Percentiles rank a stretch among this genome's conserved stretches.
phyloP scores from a whole-genome alignment of 176 grass and related monocot genomes.

The Pontederia crassipes region DNA sequence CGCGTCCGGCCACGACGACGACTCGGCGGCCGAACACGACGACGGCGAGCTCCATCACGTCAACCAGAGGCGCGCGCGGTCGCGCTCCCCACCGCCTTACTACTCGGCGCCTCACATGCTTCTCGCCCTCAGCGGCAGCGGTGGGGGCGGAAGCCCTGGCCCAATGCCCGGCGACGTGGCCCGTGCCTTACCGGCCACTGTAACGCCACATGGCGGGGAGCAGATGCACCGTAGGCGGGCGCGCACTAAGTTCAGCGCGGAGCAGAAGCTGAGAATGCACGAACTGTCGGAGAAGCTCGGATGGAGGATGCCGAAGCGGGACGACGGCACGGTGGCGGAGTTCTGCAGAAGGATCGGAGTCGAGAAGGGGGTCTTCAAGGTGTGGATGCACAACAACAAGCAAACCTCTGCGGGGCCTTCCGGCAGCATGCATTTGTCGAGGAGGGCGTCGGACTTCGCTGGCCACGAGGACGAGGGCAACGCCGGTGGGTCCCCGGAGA shows the following conservation, averaged over 20 bases:
- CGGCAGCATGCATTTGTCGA: conserved; percentile 1
- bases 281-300: conserved; percentile 81
- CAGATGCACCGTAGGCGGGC: conserved; percentile 54
- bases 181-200: not conserved
- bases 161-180: conserved; percentile 2
- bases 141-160: not conserved
- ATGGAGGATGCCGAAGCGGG: conserved; percentile 93
- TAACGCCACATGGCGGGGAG: not conserved
- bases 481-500: too few species aligned
- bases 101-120: conserved; percentile 70
- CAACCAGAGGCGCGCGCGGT: not conserved
- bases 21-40: conserved; percentile 25
- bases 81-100: conserved; percentile 25
- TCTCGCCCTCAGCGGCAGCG: conserved; percentile 59
- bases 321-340: conserved; percentile 66
- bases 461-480: not conserved
- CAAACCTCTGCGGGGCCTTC: conserved; percentile 46
- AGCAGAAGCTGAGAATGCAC: conserved; percentile 98
- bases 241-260: conserved; percentile 82
- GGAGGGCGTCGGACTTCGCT: conserved; percentile 12
- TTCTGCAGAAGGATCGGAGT: conserved; percentile 89
- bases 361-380: conserved; percentile 89
- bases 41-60: conserved; percentile 1
- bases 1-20: conserved; percentile 21
- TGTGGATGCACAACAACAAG: conserved; percentile 99